These are phyloP conservation scores for Psilocybe cyanescens DNA, from an alignment of 768 basidiomycete species.

Conservation along the genomic window DNA sequence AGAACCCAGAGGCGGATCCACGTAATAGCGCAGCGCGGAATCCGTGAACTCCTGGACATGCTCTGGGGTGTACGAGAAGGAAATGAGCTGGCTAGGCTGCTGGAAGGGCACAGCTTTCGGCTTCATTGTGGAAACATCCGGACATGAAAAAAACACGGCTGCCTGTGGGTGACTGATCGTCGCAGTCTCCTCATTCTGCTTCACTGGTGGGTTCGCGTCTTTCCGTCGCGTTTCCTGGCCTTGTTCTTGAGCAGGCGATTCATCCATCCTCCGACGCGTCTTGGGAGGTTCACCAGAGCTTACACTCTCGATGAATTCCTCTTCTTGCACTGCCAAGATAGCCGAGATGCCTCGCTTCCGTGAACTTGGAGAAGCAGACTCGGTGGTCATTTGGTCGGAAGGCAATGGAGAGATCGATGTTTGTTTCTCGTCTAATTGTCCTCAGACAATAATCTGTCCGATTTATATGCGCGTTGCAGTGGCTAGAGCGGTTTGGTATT, in stretches of 20 bases:
- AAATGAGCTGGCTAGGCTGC: constrained; percentile 66
- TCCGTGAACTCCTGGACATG: constrained; percentile 67
- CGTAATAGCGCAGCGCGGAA: constrained; percentile 72
- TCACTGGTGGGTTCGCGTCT: neutral
- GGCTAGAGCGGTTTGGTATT: too few species aligned
- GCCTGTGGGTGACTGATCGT: neutral
- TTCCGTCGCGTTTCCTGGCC: neutral
- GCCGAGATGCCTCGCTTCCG: constrained; percentile 8
- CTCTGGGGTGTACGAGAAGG: constrained; percentile 71
- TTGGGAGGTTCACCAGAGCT: neutral
- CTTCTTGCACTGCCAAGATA: neutral
- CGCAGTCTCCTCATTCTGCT: neutral
- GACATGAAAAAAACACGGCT: constrained; percentile 17
- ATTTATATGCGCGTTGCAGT: too few species aligned
- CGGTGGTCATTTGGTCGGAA: neutral
- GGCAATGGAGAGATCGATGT: too few species aligned
- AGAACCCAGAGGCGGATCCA: constrained; percentile 66
- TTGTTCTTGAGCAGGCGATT: neutral
- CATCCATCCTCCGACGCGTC: constrained; percentile 1
- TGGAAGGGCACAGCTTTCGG: constrained; percentile 55
- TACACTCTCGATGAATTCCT: neutral
- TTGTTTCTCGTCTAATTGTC: too few species aligned
- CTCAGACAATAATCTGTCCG: too few species aligned
- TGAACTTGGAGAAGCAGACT: neutral
- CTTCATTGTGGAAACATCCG: constrained; percentile 16